Evolutionary conservation across 768 basidiomycete genomes (phyloP).

Genomic region (Austroboletus eburneus): DNA sequence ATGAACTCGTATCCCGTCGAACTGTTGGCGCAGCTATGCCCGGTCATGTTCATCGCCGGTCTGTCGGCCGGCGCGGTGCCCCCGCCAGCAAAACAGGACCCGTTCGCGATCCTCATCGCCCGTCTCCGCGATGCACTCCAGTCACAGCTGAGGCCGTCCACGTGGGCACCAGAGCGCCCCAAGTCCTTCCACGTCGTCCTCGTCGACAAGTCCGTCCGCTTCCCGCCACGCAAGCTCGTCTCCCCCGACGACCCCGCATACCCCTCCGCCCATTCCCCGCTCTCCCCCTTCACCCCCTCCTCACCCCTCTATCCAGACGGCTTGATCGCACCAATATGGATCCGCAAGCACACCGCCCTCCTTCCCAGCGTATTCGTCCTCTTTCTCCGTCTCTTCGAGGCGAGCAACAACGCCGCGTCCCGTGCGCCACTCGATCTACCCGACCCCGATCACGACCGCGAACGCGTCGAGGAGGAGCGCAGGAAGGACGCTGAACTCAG

Average conservation of each 20-base stretch:
- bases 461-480: slow-evolving; percentile 65
- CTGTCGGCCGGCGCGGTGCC: slow-evolving; percentile 35
- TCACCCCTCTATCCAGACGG: slow-evolving; percentile 95
- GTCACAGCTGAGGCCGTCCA: slow-evolving; percentile 54
- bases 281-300: slow-evolving; percentile 86
- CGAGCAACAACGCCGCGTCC: slow-evolving; percentile 41
- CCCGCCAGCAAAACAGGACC: slow-evolving; percentile 43
- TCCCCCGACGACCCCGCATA: slow-evolving; percentile 54
- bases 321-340: slow-evolving; percentile 96
- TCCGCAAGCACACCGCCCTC: slow-evolving; percentile 90
- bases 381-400: slow-evolving; percentile 81
- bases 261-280: slow-evolving; percentile 71
- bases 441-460: slow-evolving; percentile 51
- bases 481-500: slow-evolving; percentile 72
- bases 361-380: slow-evolving; percentile 92
- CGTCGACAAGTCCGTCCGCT: slow-evolving; percentile 79
- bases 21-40: slow-evolving; percentile 81
- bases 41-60: slow-evolving; percentile 94
- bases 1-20: slow-evolving; percentile 96
- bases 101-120: slow-evolving; percentile 53
- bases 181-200: slow-evolving; percentile 79
- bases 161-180: slow-evolving; percentile 70
- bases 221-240: slow-evolving; percentile 82
- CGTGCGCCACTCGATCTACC: slow-evolving; percentile 54
- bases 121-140: slow-evolving; percentile 70